Percentiles rank a stretch among this genome's conserved stretches.
Evolutionary conservation across 805 yeast genomes (phyloP).

Genomic region (Wickerhamomyces chambardii): DNA sequence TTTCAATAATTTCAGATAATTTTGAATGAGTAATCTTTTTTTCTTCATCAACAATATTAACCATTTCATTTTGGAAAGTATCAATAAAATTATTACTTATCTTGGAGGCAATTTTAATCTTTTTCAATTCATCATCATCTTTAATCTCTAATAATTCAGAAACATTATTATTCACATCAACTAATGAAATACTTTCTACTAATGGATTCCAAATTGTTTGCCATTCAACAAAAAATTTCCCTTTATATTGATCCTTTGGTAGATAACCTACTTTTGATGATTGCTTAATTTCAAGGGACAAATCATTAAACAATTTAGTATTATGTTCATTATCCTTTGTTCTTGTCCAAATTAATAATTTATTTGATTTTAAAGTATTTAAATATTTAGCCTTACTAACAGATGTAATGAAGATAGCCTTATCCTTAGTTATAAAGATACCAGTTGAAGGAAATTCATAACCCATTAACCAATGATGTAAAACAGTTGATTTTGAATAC

Average conservation of each 20-base stretch:
- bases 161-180: constrained; percentile 45
- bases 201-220: constrained; percentile 27
- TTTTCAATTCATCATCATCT: constrained; percentile 68
- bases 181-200: constrained; percentile 29
- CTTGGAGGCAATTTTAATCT: constrained; percentile 62
- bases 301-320: constrained; percentile 50
- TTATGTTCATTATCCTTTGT: constrained; percentile 78
- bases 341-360: constrained; percentile 57
- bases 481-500: constrained; percentile 75
- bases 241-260: constrained; percentile 68
- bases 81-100: constrained; percentile 76
- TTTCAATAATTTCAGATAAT: constrained; percentile 69
- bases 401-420: constrained; percentile 62
- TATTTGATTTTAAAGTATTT: constrained; percentile 40
- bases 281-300: constrained; percentile 34
- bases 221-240: constrained; percentile 86
- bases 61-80: constrained; percentile 80
- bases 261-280: constrained; percentile 55
- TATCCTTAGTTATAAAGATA: constrained; percentile 51
- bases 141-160: constrained; percentile 61
- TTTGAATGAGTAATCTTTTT: constrained; percentile 62
- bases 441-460: constrained; percentile 95
- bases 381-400: constrained; percentile 81
- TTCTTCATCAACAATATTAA: constrained; percentile 81
- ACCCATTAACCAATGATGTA: constrained; percentile 89